phyloP scores from a whole-genome alignment of 192 early-diverging fungal species.

The Mortierella claussenii region DNA sequence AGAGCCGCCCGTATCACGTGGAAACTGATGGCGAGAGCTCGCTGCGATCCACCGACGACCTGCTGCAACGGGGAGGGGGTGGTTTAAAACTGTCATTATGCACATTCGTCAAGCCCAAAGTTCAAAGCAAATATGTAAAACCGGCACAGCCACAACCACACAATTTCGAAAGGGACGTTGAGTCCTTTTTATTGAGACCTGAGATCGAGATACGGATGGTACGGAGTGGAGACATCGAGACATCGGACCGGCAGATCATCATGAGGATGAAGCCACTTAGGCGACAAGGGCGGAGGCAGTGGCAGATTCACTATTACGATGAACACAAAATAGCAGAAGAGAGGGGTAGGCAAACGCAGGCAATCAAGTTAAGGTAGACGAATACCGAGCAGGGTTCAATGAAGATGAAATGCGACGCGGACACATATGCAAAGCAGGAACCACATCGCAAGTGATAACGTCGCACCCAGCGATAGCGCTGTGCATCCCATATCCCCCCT shows the following conservation, averaged over 20 bases:
- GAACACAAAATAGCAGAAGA: conserved; percentile 16
- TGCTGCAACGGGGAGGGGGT: too few species aligned
- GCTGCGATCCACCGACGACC: too few species aligned
- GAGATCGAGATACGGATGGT: background rate
- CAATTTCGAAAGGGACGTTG: background rate
- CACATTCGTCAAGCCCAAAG: too few species aligned
- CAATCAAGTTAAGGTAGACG: conserved; percentile 32
- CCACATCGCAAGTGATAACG: too few species aligned
- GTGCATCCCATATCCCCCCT: conserved; percentile 14
- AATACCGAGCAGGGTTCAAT: conserved; percentile 31
- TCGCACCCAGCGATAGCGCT: conserved; percentile 6
- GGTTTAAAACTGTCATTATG: too few species aligned
- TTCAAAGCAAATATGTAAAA: too few species aligned
- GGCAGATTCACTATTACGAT: conserved; percentile 71
- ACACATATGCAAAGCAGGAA: background rate
- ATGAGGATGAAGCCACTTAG: conserved; percentile 54
- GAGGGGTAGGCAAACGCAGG: background rate
- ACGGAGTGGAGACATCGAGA: too few species aligned
- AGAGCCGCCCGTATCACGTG: background rate
- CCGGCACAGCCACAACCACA: too few species aligned
- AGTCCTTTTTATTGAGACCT: background rate
- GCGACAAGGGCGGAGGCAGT: conserved; percentile 84
- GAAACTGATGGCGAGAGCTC: too few species aligned
- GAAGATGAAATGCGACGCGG: background rate
- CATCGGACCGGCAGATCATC: background rate